Percentiles rank a stretch among this genome's conserved stretches.
Evolutionary conservation across 2,329 filamentous ascomycete genomes (phyloP).

Genomic region (Microdochium trichocladiopsis): DNA sequence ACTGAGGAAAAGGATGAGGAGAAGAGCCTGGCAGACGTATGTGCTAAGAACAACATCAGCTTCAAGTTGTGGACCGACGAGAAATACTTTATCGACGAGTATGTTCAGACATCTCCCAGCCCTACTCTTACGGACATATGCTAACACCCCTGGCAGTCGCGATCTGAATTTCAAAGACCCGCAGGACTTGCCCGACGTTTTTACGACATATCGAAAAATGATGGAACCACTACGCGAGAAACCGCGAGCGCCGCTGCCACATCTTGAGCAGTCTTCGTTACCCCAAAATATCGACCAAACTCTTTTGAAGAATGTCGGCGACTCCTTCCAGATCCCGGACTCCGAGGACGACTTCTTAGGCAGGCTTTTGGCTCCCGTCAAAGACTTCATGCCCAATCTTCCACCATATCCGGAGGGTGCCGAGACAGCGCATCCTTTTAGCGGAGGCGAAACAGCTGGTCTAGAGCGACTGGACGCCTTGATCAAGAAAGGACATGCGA

Average conservation of each 20-base stretch:
- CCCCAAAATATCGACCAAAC: conserved; percentile 46
- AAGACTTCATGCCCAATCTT: conserved; percentile 39
- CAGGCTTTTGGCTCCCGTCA: conserved; percentile 51
- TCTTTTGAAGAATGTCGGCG: conserved; percentile 47
- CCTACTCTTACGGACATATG: too few relatives aligned
- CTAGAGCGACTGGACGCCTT: conserved; percentile 53
- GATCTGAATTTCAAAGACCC: conserved; percentile 54
- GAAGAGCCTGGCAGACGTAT: conserved; percentile 41
- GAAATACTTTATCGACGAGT: conserved; percentile 78
- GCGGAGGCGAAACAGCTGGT: conserved; percentile 58
- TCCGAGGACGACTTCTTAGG: conserved; percentile 44
- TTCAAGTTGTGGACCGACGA: conserved; percentile 67
- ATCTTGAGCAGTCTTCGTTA: conserved; percentile 41
- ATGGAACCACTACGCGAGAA: conserved; percentile 63
- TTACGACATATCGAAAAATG: conserved; percentile 67
- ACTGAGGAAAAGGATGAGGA: conserved; percentile 65
- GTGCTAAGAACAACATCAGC: conserved; percentile 43
- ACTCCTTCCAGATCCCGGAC: conserved; percentile 57
- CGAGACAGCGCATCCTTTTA: conserved; percentile 57
- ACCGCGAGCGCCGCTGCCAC: conserved; percentile 50
- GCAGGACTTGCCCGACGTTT: conserved; percentile 63
- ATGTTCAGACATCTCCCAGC: too few relatives aligned
- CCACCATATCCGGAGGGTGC: conserved; percentile 45
- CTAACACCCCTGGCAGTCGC: too few relatives aligned
- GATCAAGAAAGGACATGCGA: conserved; percentile 52